Evolutionary conservation across 257 asterid species (phyloP), one percentile per base, ranked within the genome.

Genomic region (Solanum peruvianum): DNA sequence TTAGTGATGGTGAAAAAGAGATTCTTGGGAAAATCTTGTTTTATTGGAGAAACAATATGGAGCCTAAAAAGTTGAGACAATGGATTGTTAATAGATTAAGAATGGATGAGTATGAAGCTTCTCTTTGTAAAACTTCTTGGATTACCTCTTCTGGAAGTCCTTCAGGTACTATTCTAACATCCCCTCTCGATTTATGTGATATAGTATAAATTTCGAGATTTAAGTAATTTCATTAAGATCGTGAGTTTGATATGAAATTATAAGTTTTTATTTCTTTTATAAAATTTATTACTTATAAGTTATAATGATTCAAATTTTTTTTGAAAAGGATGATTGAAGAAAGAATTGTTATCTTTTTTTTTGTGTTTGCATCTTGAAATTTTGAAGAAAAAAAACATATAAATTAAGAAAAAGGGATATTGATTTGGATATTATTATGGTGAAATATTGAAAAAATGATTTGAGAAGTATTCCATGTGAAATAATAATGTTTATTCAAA

Each of bases 61-160:
- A 90, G 80, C 84, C 92, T 85, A 88, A 45, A 80, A 83, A 90
- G 20, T 89, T 88, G 0, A 93, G 89, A 23, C 89, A 91, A 44
- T 89, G 93, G 94, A 87, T 93, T 82, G 93, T 88, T 35, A 87
- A 52, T 89, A 92, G 87, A 85, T 87, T 93, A 88, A 89, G 91
- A 86, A 84, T 85, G 90, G 94, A 93, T 76, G 41, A 91, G 7
- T 92, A 89, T 82, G 92, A 94, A 87, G 94, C 95, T 27, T 92
- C 90, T 86, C 92, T 94, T 33, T 93, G 95, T 73, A 89, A 75
- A 73, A 92, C 97, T 23, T 91, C 93, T 80, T 93, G 95, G 97
- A 82, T 88, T 77, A 87, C 94, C 13, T 86, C 93, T 21, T 89
- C 91, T 85, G 89, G 88, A 33, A 70, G 89, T 73, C 92, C 92